Conservation (phyloP, 345 rosid genomes). For the Acer saccharum region DNA sequence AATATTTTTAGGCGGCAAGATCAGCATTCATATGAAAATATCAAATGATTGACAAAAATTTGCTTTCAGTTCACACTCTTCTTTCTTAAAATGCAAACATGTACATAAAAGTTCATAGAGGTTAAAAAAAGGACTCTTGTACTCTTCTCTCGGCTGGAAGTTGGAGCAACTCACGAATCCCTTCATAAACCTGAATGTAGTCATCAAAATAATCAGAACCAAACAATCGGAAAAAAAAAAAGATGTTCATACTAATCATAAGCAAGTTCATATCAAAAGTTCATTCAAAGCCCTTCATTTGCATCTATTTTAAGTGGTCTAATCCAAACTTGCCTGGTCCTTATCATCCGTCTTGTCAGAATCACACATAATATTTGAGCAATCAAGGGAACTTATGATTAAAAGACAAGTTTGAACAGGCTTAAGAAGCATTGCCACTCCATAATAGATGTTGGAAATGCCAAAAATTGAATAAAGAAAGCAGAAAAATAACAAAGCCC, state of each 20-base stretch:
- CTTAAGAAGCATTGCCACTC: neutral
- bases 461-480: neutral
- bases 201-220: neutral
- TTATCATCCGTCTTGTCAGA: neutral
- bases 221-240: neutral
- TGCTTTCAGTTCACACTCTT: no score
- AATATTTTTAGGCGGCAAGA: no score
- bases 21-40: no score
- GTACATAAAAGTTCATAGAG: neutral
- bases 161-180: conserved; percentile 46
- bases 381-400: neutral
- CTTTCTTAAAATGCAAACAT: neutral
- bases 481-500: neutral
- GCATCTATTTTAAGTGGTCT: no score
- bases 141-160: conserved; percentile 33
- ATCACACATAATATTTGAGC: neutral
- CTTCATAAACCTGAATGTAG: conserved; percentile 42
- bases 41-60: no score
- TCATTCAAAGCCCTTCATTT: neutral
- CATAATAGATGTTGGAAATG: neutral
- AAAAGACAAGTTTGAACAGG: neutral
- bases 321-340: no score
- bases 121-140: conserved; percentile 30
- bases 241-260: neutral
- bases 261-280: neutral